Conservation (phyloP, 768 basidiomycete genomes). For the Lactarius deliciosus region DNA sequence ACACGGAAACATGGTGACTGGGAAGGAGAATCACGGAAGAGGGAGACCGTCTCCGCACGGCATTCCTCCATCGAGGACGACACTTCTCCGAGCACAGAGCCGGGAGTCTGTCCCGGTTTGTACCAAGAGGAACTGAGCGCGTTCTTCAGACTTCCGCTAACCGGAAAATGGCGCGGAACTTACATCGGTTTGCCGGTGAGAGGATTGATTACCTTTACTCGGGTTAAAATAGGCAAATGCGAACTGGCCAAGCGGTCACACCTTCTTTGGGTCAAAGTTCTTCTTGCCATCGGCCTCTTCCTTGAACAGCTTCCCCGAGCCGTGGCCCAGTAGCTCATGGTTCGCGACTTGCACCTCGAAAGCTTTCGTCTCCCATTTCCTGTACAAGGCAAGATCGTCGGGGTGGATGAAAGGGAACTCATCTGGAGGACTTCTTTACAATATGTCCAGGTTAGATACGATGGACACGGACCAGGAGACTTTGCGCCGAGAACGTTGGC, state of each 20-base stretch:
- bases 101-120: conserved; percentile 81
- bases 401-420: conserved; percentile 81
- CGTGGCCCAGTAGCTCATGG: conserved; percentile 86
- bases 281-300: conserved; percentile 72
- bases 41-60: conserved; percentile 83
- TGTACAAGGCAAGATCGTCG: conserved; percentile 71
- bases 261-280: conserved; percentile 79
- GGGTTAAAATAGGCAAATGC: conserved; percentile 7
- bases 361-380: conserved; percentile 71
- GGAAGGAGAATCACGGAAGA: conserved; percentile 55
- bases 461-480: conserved; percentile 57
- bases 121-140: conserved; percentile 74
- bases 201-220: conserved; percentile 68
- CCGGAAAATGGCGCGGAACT: conserved; percentile 27
- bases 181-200: conserved; percentile 76
- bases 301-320: conserved; percentile 79
- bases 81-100: conserved; percentile 79
- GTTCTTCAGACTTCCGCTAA: conserved; percentile 7
- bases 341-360: conserved; percentile 91
- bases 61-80: conserved; percentile 93
- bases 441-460: neutral
- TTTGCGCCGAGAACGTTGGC: conserved; percentile 87
- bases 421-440: conserved; percentile 35
- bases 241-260: conserved; percentile 17
- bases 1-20: conserved; percentile 6